Evolutionary conservation across 805 yeast genomes (phyloP), one percentile per base, ranked within the genome.

Genomic region (Yarrowia sp.): DNA sequence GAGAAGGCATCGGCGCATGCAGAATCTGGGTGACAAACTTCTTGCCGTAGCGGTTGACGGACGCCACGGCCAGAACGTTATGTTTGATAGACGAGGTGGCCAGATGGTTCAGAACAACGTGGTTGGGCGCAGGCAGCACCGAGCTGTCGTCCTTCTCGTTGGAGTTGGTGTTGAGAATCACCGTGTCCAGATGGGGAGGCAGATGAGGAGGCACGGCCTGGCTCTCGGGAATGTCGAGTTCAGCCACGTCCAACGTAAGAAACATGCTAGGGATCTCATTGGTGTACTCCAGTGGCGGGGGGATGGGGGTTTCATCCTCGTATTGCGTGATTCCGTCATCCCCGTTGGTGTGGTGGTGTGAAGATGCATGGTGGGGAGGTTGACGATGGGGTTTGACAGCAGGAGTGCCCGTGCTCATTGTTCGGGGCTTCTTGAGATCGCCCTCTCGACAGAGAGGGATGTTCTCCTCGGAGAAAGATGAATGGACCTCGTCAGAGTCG

Each of bases 11-110:
- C 14, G 97, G 97, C 34, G 96, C 96, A 75, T 91, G 92, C 69
- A 91, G 80, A 40, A 91, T 89, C 76, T 92, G 97, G 0, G 97
- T 92, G 15, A 87, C 92, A 75, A 91, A 91, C 78, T 61, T 61
- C 55, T 61, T 61, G 89, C 92, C 88, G 79, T 93, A 93, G 75
- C 98, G 83, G 42, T 91, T 93, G 20, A 93, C 91, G 47, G 92
- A 87, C 2, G 97, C 97, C 56, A 93, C 98, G 9, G 98, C 96
- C 68, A 93, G 81, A 0, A 97, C 94, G 76, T 92, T 92, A 75
- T 93, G 97, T 75, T 93, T 92, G 74, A 93, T 93, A 71, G 95
- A 88, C 12, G 97, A 92, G 9, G 98, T 93, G n/a, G 97, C 97
- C 77, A 93, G 81, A 77, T 93, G 98, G 76, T 93, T 93, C 73